phyloP scores from a whole-genome alignment of 192 early-diverging fungal genomes.

The Lunasporangiospora selenospora region DNA sequence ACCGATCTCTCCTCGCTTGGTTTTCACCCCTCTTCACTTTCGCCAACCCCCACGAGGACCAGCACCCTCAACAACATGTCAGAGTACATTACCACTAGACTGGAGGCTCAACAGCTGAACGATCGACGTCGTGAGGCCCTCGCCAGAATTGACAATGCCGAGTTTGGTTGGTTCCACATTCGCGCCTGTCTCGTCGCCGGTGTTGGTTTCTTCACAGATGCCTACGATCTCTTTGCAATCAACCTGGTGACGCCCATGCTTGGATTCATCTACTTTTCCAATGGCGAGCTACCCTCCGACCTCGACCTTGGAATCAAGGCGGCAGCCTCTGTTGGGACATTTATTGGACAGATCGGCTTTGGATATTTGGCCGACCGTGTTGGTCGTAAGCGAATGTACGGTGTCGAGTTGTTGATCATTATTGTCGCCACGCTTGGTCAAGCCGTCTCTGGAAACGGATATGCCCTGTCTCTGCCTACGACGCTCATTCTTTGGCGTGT shows the following conservation, averaged over 20 bases:
- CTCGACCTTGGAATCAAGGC: slow-evolving; percentile 87
- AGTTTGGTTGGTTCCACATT: slow-evolving; percentile 79
- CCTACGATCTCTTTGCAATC: slow-evolving; percentile 97
- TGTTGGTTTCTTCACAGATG: slow-evolving; percentile 90
- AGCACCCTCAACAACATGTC: slow-evolving; percentile 18
- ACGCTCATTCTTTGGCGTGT: slow-evolving; percentile 91
- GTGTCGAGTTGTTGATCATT: slow-evolving; percentile 89
- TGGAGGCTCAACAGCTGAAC: slow-evolving; percentile 35
- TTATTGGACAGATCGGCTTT: slow-evolving; percentile 87
- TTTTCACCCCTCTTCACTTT: background rate
- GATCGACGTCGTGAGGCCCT: slow-evolving; percentile 47
- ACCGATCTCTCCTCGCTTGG: background rate
- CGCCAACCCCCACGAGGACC: too few species aligned
- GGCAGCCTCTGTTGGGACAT: slow-evolving; percentile 81
- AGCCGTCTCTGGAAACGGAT: slow-evolving; percentile 73
- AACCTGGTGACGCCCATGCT: slow-evolving; percentile 91
- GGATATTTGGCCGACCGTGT: slow-evolving; percentile 86
- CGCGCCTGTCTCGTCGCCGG: slow-evolving; percentile 72
- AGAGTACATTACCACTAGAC: slow-evolving; percentile 52
- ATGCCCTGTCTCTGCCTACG: slow-evolving; percentile 72
- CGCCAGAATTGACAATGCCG: slow-evolving; percentile 69
- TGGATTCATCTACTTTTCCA: slow-evolving; percentile 67
- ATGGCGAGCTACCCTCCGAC: slow-evolving; percentile 62
- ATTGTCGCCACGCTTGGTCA: slow-evolving; percentile 86
- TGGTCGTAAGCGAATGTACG: slow-evolving; percentile 86